A percentile compares a stretch with the other conserved stretches of the same genome.
phyloP scores from a whole-genome alignment of 331 rosid genomes.

The Pyrus hybrid region DNA sequence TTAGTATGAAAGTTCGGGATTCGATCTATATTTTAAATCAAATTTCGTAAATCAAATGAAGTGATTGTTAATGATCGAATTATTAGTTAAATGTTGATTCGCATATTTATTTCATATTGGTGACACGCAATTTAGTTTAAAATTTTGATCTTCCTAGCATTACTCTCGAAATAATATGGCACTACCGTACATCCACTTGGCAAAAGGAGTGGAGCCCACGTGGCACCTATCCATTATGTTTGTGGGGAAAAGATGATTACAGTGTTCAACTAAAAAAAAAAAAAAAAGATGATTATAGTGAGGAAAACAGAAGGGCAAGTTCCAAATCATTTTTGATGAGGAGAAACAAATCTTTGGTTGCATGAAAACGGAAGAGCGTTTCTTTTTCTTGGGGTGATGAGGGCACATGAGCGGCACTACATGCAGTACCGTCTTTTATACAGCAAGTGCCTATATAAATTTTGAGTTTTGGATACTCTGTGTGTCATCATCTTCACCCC shows the following conservation, averaged over 20 bases:
- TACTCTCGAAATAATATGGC: too few species aligned
- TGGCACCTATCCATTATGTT: conserved; percentile 26
- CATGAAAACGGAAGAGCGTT: neutral
- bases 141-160: too few species aligned
- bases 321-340: conserved; percentile 3
- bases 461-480: neutral
- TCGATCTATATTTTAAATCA: too few species aligned
- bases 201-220: conserved; percentile 19
- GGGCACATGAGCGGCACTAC: conserved; percentile 27
- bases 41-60: too few species aligned
- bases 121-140: too few species aligned
- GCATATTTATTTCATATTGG: too few species aligned
- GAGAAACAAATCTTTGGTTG: neutral
- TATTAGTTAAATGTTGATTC: too few species aligned
- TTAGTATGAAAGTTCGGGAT: neutral
- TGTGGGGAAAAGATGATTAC: neutral
- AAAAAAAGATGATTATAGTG: neutral
- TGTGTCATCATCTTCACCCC: neutral
- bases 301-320: conserved; percentile 6
- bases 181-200: conserved; percentile 1
- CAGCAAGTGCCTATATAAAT: conserved; percentile 10
- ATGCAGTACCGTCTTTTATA: conserved; percentile 14
- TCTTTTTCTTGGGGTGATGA: neutral
- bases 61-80: too few species aligned
- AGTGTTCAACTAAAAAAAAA: too few species aligned